These are phyloP conservation scores for Cadophora malorum DNA, from an alignment of 2,329 filamentous ascomycete species.

Conservation along the genomic window DNA sequence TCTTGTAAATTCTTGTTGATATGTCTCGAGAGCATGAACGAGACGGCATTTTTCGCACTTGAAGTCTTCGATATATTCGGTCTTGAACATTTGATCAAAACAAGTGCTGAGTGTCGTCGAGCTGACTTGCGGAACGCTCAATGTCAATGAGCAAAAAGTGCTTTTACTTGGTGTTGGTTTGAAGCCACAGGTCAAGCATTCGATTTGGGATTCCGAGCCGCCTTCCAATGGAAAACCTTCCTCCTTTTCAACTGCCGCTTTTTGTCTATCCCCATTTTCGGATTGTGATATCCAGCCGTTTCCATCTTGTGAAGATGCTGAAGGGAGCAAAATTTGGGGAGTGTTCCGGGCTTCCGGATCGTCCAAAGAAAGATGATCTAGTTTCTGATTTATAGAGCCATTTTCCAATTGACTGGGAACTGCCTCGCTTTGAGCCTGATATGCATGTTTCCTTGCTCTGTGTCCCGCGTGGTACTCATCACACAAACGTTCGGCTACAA, in stretches of 20 bases:
- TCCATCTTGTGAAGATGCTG: slow-evolving; percentile 11
- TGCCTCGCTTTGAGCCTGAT: slow-evolving; percentile 36
- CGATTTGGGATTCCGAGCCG: slow-evolving; percentile 89
- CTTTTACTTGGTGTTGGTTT: slow-evolving; percentile 84
- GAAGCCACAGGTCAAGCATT: slow-evolving; percentile 89
- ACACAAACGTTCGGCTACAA: slow-evolving; percentile 88
- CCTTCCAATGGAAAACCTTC: slow-evolving; percentile 92
- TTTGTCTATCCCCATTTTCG: slow-evolving; percentile 10
- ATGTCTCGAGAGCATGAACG: slow-evolving; percentile 73
- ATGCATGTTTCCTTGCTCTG: slow-evolving; percentile 69
- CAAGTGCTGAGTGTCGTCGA: slow-evolving; percentile 85
- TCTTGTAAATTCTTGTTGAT: slow-evolving; percentile 63
- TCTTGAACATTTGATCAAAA: slow-evolving; percentile 93
- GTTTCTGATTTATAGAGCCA: slow-evolving; percentile 18
- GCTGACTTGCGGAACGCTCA: slow-evolving; percentile 85
- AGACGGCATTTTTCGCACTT: slow-evolving; percentile 92
- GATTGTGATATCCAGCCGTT: slow-evolving; percentile 3
- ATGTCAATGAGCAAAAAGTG: slow-evolving; percentile 88
- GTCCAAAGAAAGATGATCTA: slow-evolving; percentile 25
- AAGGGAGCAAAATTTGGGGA: neutral
- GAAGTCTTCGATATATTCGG: slow-evolving; percentile 96
- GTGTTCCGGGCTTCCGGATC: slow-evolving; percentile 11
- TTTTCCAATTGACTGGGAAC: slow-evolving; percentile 19
- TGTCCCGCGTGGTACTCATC: slow-evolving; percentile 92
- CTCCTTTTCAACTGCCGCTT: slow-evolving; percentile 50